Percentiles rank a stretch among this genome's conserved stretches.
phyloP scores from a whole-genome alignment of 1,139 yeast genomes.

The Yamadazyma triangularis region DNA sequence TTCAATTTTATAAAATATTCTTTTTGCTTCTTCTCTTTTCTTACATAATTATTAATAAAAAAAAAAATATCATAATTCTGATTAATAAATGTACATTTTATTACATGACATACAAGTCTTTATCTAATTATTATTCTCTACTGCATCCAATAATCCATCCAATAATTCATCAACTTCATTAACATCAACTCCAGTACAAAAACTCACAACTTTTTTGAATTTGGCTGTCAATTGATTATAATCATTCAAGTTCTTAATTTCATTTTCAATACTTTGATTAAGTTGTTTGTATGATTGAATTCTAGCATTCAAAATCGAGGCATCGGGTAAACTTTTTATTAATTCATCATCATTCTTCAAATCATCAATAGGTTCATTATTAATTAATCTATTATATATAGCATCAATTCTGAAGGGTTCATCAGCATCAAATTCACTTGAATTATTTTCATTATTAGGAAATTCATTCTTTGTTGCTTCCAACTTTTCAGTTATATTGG shows the following conservation, averaged over 20 bases:
- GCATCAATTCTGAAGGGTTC: constrained; percentile 72
- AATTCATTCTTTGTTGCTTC: constrained; percentile 23
- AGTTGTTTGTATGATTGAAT: constrained; percentile 64
- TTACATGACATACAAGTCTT: no score
- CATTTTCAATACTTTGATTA: constrained; percentile 41
- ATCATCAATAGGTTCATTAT: constrained; percentile 27
- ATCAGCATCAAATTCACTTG: constrained; percentile 62
- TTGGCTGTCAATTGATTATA: constrained; percentile 71
- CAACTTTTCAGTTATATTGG: constrained; percentile 38
- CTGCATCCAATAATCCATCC: constrained; percentile 85
- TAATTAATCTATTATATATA: constrained; percentile 46
- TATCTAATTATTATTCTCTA: constrained; percentile 42
- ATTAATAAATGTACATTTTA: no score
- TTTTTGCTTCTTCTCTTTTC: no score
- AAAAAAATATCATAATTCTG: no score
- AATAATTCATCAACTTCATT: constrained; percentile 76
- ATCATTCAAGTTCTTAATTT: constrained; percentile 43
- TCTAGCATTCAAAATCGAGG: constrained; percentile 65
- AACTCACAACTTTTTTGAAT: constrained; percentile 82
- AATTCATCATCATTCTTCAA: constrained; percentile 21
- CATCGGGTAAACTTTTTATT: constrained; percentile 49
- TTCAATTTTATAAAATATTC: no score
- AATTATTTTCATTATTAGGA: constrained; percentile 12
- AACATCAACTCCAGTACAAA: constrained; percentile 80
- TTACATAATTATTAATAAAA: no score